phyloP scores from a whole-genome alignment of 768 basidiomycete species.

The Tulasnella calospora region DNA sequence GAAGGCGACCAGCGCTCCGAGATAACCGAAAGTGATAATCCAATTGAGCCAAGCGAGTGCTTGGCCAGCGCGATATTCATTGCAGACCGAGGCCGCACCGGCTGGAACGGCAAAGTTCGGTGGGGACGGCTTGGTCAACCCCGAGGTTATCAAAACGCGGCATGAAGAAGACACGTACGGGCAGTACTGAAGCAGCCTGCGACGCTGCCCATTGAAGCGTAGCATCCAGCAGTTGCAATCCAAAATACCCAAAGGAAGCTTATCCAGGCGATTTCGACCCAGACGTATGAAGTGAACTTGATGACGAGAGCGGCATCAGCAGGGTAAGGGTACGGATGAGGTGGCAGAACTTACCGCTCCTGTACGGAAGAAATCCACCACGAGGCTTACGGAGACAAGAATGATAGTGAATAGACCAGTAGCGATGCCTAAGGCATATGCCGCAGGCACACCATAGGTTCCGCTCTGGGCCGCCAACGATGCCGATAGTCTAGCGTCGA shows the following conservation, averaged over 20 bases:
- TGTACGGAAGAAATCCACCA: neutral
- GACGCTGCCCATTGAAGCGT: neutral
- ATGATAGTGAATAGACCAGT: neutral
- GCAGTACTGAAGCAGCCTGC: neutral
- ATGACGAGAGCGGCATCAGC: neutral
- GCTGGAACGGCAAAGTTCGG: neutral
- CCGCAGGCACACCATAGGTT: neutral
- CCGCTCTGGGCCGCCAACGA: neutral
- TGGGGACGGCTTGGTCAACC: neutral
- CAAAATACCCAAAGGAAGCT: neutral
- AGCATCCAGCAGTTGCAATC: neutral
- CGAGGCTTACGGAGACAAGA: neutral
- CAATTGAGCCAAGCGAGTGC: neutral
- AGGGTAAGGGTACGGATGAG: neutral
- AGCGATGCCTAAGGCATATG: neutral
- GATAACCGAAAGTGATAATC: neutral
- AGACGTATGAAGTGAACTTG: neutral
- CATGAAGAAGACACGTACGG: neutral
- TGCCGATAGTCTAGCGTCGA: neutral
- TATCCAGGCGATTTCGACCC: constrained; percentile 2
- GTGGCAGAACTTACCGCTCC: neutral
- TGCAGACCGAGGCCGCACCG: neutral
- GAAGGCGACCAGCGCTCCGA: neutral
- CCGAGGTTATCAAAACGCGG: neutral
- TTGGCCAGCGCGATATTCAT: neutral